Evolutionary conservation across 2,329 filamentous ascomycete genomes (phyloP).

Genomic region (Cryphonectria radicalis): DNA sequence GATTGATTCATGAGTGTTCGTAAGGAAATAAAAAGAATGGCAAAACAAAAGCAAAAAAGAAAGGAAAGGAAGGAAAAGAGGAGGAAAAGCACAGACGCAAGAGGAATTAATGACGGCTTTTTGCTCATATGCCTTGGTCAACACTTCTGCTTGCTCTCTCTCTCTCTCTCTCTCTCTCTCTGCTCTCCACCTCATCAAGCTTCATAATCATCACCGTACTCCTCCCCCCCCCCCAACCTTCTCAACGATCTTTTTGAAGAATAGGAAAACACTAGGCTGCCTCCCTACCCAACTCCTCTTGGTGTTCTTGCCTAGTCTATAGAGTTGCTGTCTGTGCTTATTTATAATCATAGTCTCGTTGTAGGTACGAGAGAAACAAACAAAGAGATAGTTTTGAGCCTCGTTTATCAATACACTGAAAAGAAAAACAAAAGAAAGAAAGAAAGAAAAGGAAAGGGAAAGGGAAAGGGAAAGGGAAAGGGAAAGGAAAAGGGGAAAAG

Average conservation of each 20-base stretch:
- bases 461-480: too few relatives aligned
- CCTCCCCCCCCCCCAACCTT: background rate
- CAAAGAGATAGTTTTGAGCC: background rate
- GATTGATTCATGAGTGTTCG: conserved; percentile 5
- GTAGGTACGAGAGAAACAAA: background rate
- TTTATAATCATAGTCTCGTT: background rate
- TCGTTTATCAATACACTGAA: background rate
- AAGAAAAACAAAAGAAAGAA: background rate
- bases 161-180: background rate
- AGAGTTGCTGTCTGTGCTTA: background rate
- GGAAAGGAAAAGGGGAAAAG: too few relatives aligned
- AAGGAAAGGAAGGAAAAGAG: background rate
- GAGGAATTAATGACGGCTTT: too few relatives aligned
- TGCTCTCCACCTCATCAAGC: background rate
- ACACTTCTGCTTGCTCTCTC: background rate
- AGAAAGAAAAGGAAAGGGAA: background rate
- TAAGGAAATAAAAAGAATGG: background rate
- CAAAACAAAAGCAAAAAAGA: background rate
- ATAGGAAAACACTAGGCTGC: background rate
- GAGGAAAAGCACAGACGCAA: background rate
- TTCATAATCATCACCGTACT: background rate
- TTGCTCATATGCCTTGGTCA: background rate
- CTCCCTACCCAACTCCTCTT: background rate
- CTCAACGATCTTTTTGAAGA: background rate
- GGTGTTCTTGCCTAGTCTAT: background rate